Evolutionary conservation across 352 stramenopile genomes (phyloP), one percentile per base, ranked within the genome.

Genomic region (Phytophthora multivora): DNA sequence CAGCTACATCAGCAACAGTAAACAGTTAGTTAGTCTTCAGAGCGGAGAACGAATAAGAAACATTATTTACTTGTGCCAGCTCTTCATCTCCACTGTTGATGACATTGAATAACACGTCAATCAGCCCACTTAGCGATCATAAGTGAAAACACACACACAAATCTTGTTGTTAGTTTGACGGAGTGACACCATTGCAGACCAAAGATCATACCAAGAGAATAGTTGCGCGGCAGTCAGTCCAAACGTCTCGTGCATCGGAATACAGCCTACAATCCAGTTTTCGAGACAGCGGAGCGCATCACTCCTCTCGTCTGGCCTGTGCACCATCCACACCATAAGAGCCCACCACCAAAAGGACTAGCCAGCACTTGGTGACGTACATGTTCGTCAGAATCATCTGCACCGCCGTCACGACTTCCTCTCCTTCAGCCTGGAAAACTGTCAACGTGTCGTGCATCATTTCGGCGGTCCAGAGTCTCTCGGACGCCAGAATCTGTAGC

Each of bases 201-300:
- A 28, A 19, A 15, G 19, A 38, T 50, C 26, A 19, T 63, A 69
- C 78, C 75, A 52, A 55, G 63, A 36, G 25, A 78, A 73, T 23
- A 89, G 35, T 31, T 82, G 72, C 12, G 63, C 40, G 6, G 73
- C 66, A 43, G 63, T 76, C 19, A 90, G 55, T 15, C 80, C 80
- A 76, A 90, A 90, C 3, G 51, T 39, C 15, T 79, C 71, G 3
- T 79, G 63, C 0, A 61, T 59, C 0, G 79, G 60, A 33, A 93
- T 57, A 47, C 77, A 88, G 10, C 84, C 84, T 15, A 86, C 51
- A 45, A 85, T 64, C 84, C 84, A 93, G 16, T 62, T 76, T 58
- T 90, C 82, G 8, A 93, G 58, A 31, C 84, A 93, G 18, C 71
- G 77, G 19, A 93, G 58, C 9, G 80, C 82, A 46, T 48, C 73